phyloP scores from a whole-genome alignment of 2,329 filamentous ascomycete species.

The Pezicula carpinea region DNA sequence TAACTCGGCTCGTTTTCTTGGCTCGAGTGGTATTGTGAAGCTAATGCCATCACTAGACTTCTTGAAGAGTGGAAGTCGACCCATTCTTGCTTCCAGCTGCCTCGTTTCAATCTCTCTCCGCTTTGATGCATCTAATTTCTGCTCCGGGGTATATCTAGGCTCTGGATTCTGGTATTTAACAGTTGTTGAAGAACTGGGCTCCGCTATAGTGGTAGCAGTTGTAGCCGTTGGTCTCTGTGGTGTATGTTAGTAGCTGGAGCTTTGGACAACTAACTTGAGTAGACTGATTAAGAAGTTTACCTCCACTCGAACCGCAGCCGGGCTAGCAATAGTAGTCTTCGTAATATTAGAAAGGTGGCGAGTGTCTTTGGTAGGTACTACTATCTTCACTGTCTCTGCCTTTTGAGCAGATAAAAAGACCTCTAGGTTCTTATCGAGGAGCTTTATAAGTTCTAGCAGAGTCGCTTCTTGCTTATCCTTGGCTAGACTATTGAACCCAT shows the following conservation, averaged over 20 bases:
- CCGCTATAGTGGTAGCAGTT: constrained; percentile 3
- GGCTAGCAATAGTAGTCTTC: constrained; percentile 3
- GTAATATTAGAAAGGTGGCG: constrained; percentile 25
- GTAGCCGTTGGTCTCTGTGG: constrained; percentile 4
- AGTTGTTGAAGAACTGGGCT: constrained; percentile 1
- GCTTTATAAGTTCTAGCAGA: constrained; percentile 62
- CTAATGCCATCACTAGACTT: constrained; percentile 65
- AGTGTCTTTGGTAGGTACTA: constrained; percentile 33
- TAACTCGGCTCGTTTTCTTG: constrained; percentile 54
- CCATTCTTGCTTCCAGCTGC: constrained; percentile 72
- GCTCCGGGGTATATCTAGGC: constrained; percentile 46
- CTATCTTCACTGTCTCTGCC: constrained; percentile 66
- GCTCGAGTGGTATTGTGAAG: constrained; percentile 67
- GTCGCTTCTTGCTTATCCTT: constrained; percentile 50
- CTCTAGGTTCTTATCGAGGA: constrained; percentile 70
- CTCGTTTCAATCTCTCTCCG: constrained; percentile 61
- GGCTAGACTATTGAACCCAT: constrained; percentile 64
- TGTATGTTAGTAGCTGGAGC: no score
- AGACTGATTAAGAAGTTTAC: no score
- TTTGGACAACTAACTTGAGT: no score
- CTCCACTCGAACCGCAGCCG: no score
- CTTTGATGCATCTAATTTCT: constrained; percentile 58
- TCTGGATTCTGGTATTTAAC: constrained; percentile 9
- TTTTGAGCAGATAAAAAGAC: constrained; percentile 64
- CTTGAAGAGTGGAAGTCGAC: constrained; percentile 60